These are phyloP conservation scores for Salix brachista DNA, from an alignment of 345 rosid species.

Conservation along the genomic window DNA sequence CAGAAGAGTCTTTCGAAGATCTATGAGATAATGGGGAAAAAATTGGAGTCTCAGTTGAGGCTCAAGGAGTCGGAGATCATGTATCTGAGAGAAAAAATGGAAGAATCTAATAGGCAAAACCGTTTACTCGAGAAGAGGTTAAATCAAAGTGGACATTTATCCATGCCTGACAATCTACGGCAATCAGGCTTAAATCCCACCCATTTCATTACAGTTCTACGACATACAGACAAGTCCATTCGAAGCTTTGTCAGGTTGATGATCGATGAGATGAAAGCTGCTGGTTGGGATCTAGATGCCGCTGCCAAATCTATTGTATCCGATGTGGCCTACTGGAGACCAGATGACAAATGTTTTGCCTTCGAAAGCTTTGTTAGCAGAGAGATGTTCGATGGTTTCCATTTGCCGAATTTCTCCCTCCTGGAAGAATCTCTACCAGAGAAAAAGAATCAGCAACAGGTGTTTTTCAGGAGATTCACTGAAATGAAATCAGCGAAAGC, in stretches of 20 bases:
- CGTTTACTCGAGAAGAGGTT: constrained; percentile 53
- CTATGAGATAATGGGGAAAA: constrained; percentile 59
- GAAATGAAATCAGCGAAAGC: constrained; percentile 57
- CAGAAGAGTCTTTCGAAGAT: constrained; percentile 57
- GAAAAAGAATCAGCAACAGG: constrained; percentile 26
- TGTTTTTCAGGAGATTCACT: constrained; percentile 54
- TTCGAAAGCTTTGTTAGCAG: constrained; percentile 72
- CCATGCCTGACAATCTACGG: constrained; percentile 47
- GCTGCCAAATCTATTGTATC: constrained; percentile 62
- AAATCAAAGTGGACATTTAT: constrained; percentile 60
- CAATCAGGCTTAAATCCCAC: constrained; percentile 43
- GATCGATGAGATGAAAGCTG: constrained; percentile 59
- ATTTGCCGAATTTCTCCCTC: constrained; percentile 47
- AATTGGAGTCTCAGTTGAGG: constrained; percentile 63
- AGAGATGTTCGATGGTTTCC: constrained; percentile 70
- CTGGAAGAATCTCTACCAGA: constrained; percentile 29
- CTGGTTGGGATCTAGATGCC: constrained; percentile 64
- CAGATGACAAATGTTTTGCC: constrained; percentile 69
- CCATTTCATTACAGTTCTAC: constrained; percentile 51
- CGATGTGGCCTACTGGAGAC: constrained; percentile 46
- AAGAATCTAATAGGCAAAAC: constrained; percentile 47
- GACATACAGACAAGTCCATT: constrained; percentile 58
- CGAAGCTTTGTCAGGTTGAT: constrained; percentile 59
- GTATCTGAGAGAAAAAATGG: constrained; percentile 56
- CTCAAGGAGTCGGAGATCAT: constrained; percentile 74